These are phyloP conservation scores for Leonotis leonurus DNA, from an alignment of 257 asterid species.

Conservation along the genomic window DNA sequence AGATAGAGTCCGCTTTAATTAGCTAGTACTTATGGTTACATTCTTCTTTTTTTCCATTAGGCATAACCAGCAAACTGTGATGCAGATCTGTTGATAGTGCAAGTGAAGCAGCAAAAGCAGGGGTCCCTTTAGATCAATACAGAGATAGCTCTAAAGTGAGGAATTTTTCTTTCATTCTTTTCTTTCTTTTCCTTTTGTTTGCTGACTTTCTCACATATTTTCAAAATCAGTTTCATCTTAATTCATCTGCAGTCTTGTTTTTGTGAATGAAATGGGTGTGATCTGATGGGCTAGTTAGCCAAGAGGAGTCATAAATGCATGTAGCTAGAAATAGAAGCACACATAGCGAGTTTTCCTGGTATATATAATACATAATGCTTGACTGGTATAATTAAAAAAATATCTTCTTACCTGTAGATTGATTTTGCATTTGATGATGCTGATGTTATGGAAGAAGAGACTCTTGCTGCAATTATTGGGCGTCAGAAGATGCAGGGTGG, in stretches of 20 bases:
- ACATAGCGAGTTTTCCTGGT: neutral
- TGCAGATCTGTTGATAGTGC: conserved; percentile 75
- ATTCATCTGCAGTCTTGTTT: neutral
- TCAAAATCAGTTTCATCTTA: neutral
- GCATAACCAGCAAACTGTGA: conserved; percentile 30
- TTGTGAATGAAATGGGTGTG: neutral
- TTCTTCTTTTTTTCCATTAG: conserved; percentile 14
- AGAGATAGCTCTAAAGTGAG: conserved; percentile 40
- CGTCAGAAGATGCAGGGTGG: conserved; percentile 58
- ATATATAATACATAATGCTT: too few relatives aligned
- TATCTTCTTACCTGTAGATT: conserved; percentile 31
- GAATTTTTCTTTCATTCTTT: conserved; percentile 8
- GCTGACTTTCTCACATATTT: neutral
- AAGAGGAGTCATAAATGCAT: neutral
- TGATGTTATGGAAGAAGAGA: conserved; percentile 59
- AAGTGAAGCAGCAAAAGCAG: conserved; percentile 81
- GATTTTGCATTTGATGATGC: conserved; percentile 66
- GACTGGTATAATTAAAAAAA: conserved; percentile 4
- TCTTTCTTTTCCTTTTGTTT: neutral
- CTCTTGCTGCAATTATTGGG: conserved; percentile 59
- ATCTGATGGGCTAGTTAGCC: neutral
- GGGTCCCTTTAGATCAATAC: conserved; percentile 61
- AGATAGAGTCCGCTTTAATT: neutral
- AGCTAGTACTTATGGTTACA: neutral
- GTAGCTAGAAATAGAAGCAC: neutral